Evolutionary conservation across 2,329 filamentous ascomycete species (phyloP).

Genomic region (Cyanodermella asteris): DNA sequence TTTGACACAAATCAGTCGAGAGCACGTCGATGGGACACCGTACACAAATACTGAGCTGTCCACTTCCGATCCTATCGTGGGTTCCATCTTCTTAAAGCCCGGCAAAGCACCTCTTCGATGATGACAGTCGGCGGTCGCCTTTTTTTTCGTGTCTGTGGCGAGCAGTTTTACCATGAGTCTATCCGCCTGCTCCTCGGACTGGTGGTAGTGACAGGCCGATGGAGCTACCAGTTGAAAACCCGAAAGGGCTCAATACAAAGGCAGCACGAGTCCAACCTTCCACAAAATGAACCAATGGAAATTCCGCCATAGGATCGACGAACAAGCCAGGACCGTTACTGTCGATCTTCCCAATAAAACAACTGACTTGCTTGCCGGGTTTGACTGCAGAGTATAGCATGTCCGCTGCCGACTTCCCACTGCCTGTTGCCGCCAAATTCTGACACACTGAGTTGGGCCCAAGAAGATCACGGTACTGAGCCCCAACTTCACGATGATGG

Average conservation of each 20-base stretch:
- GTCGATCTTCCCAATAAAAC: constrained; percentile 5
- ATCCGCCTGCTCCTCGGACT: constrained; percentile 4
- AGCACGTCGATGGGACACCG: too few relatives aligned
- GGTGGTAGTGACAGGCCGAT: constrained; percentile 6
- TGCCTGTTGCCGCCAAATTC: constrained; percentile 3
- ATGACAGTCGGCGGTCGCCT: constrained; percentile 6
- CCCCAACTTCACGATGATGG: constrained; percentile 2
- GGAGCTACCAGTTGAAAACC: constrained; percentile 4
- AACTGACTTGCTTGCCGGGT: constrained; percentile 3
- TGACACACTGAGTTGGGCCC: background rate
- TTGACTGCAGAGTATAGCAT: constrained; percentile 2
- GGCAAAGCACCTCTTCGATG: constrained; percentile 7
- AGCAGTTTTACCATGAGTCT: constrained; percentile 5
- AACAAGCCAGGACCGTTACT: constrained; percentile 4
- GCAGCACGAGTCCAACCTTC: constrained; percentile 6
- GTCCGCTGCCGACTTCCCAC: constrained; percentile 4
- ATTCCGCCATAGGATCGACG: background rate
- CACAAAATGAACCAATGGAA: constrained; percentile 6
- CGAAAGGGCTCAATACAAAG: constrained; percentile 3
- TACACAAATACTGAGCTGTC: too few relatives aligned
- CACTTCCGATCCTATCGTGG: constrained; percentile 7
- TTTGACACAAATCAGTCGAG: too few relatives aligned
- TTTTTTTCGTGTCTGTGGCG: constrained; percentile 3
- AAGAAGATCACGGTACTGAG: background rate
- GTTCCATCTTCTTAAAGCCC: constrained; percentile 9